Evolutionary conservation across 2,329 filamentous ascomycete species (phyloP).

Genomic region (Trichoderma oligosporum): DNA sequence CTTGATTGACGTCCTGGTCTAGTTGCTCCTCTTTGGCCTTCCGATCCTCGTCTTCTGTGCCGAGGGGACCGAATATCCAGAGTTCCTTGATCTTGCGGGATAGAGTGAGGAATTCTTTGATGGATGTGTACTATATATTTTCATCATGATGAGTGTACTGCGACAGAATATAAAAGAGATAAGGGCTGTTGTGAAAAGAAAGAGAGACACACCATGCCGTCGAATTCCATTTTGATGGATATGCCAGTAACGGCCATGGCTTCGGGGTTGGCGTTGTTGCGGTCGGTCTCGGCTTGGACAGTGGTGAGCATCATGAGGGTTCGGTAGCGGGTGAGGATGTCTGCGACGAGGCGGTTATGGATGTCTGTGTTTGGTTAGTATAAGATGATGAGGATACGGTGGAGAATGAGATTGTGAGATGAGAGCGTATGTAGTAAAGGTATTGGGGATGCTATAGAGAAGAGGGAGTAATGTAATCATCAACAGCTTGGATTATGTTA

Average conservation of each 20-base stretch:
- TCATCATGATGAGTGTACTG: background rate
- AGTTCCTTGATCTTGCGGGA: constrained; percentile 45
- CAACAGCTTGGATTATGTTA: too few species aligned
- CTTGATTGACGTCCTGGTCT: constrained; percentile 35
- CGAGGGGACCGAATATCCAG: constrained; percentile 43
- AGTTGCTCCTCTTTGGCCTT: constrained; percentile 37
- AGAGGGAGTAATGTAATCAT: too few species aligned
- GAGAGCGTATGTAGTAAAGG: too few species aligned
- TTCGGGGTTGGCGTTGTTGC: constrained; percentile 39
- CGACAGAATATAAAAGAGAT: too few species aligned
- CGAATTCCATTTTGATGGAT: constrained; percentile 45
- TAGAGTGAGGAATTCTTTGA: constrained; percentile 44
- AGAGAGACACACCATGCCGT: constrained; percentile 35
- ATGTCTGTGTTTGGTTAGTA: constrained; percentile 34
- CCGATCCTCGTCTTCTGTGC: constrained; percentile 35
- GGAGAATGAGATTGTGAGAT: background rate
- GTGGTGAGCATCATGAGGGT: constrained; percentile 44
- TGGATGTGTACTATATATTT: constrained; percentile 37
- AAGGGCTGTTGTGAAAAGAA: background rate
- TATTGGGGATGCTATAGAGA: too few species aligned
- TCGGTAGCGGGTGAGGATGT: constrained; percentile 43
- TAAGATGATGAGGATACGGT: background rate
- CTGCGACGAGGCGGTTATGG: constrained; percentile 44
- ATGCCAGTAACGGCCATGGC: constrained; percentile 42
- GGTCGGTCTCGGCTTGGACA: constrained; percentile 40